Conservation (phyloP, 768 basidiomycete species). For the Hemileccinum impolitum region DNA sequence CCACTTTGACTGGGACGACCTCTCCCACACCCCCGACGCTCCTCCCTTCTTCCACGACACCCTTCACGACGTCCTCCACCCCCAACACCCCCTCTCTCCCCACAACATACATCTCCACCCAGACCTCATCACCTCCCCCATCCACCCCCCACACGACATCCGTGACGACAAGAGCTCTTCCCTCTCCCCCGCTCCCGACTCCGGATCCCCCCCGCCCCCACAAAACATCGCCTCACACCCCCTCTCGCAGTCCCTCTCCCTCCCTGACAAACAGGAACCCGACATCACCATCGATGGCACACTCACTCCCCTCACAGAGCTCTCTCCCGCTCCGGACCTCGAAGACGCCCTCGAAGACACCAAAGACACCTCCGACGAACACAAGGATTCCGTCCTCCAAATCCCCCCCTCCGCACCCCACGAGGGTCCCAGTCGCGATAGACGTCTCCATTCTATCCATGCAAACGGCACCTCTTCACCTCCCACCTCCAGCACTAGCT, state of each 20-base stretch:
- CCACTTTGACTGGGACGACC: slow-evolving; percentile 35
- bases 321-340: slow-evolving; percentile 63
- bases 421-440: slow-evolving; percentile 16
- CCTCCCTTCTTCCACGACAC: slow-evolving; percentile 29
- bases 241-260: slow-evolving; percentile 18
- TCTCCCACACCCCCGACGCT: slow-evolving; percentile 23
- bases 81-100: no score
- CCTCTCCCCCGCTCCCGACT: slow-evolving; percentile 53
- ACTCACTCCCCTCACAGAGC: slow-evolving; percentile 74
- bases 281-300: slow-evolving; percentile 39
- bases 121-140: slow-evolving; percentile 5
- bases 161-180: slow-evolving; percentile 50
- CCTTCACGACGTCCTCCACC: slow-evolving; percentile 18
- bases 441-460: slow-evolving; percentile 15
- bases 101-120: slow-evolving; percentile 1
- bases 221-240: slow-evolving; percentile 13
- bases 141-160: slow-evolving; percentile 14
- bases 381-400: slow-evolving; percentile 11
- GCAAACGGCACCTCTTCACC: slow-evolving; percentile 25
- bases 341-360: slow-evolving; percentile 37
- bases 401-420: slow-evolving; percentile 18
- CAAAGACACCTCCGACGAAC: slow-evolving; percentile 37
- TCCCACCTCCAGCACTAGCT: slow-evolving; percentile 13
- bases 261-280: slow-evolving; percentile 29
- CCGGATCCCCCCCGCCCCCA: slow-evolving; percentile 35